Percentiles rank a stretch among this genome's conserved stretches.
Conservation (phyloP, 2,329 filamentous ascomycete genomes). For the Penicillium digitatum region DNA sequence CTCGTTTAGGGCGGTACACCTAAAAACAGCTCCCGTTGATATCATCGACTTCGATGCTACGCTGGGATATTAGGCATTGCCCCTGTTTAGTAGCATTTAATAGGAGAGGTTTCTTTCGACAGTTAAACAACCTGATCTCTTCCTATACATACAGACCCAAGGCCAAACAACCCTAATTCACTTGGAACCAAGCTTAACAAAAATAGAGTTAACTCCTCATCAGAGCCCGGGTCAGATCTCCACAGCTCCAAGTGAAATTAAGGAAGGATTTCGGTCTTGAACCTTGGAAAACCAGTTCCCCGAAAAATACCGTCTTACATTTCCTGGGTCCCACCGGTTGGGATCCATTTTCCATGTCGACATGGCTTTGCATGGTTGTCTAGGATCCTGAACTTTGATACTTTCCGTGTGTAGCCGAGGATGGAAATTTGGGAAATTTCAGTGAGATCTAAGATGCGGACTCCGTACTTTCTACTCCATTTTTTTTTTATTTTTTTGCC, state of each 20-base stretch:
- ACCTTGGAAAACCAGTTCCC: neutral
- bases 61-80: too few species aligned
- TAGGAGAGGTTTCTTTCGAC: too few species aligned
- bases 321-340: neutral
- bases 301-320: neutral
- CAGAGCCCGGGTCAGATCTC: too few species aligned
- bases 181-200: neutral
- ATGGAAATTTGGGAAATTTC: too few species aligned
- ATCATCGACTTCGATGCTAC: conserved; percentile 5
- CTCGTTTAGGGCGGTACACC: neutral
- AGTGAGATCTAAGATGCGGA: neutral
- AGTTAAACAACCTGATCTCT: too few species aligned
- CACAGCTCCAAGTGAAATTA: too few species aligned
- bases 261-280: neutral
- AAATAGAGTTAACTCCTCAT: neutral
- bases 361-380: neutral
- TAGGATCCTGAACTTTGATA: neutral
- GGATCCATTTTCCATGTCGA: neutral
- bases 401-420: neutral
- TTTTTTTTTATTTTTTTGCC: too few species aligned
- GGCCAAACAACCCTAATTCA: too few species aligned
- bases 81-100: too few species aligned
- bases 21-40: neutral
- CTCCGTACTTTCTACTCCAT: neutral
- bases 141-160: too few species aligned